Base-by-base conservation (phyloP, 2,329 filamentous ascomycete species). In the Apiospora arundinis region DNA sequence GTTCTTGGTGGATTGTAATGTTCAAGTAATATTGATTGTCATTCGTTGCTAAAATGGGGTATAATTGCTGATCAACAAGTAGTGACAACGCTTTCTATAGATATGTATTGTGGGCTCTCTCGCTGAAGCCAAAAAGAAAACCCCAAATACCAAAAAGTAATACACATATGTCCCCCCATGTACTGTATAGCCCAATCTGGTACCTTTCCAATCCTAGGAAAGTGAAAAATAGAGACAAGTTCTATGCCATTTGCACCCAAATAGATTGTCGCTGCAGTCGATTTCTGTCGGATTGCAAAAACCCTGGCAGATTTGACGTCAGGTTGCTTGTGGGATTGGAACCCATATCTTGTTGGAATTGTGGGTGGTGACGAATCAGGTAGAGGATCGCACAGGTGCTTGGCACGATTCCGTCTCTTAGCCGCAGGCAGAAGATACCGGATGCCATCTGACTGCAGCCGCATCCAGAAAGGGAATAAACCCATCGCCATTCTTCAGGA, bases 61-160 rank as follows among this genome's bases (percentile, higher is more conserved):
- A 63, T 63, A 63, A 40, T 40, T 63, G 56, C 56, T 21, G 32
- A 63, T 63, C 56, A 28, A n/a, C 56, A 63, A 21, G 56, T 21
- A 40, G 56, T n/a, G 32, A 63, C 21, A 63, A 63, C 56, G 56
- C 56, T 63, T 63, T 63, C 56, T 63, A 63, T 63, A 63, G 56
- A 63, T 63, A 40, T n/a, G 40, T 63, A 40, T n/a, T 37, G 56
- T 63, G 56, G 32, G 32, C 56, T 40, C n/a, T 63, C 18, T 63
- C 56, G 56, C 32, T 63, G 32, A 40, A 40, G 56, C 56, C 56
- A 40, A 23, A 40, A 40, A 16, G 28, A 23, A 37, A 37, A 60
- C n/a, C 18, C 2, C 52, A n/a, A n/a, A 40, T 8, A 18, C 28
- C 28, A 18, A 37, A n/a, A 21, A 18, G 21, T 2, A 37, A 16